Evolutionary conservation across 805 yeast genomes (phyloP), one percentile per base, ranked within the genome.

Genomic region (Nakazawaea anatomiae): DNA sequence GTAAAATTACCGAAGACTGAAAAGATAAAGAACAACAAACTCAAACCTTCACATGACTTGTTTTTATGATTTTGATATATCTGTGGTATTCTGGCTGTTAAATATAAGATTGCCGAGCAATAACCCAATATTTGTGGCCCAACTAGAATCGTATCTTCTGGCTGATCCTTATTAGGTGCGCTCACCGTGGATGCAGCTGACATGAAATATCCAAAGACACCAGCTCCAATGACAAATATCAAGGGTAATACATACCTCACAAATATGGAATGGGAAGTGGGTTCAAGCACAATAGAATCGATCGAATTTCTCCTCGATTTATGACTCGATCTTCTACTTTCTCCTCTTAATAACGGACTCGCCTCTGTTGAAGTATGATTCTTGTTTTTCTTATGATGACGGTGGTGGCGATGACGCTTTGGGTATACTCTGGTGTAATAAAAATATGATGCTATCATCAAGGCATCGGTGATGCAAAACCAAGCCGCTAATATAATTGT

Each of bases 11-110:
- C 95, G 58, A 85, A 69, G 8, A 86, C 77, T 32, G 91, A 84
- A 55, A 86, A 81, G 56, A 87, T 66, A 69, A 87, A 86, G 67
- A 87, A 87, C 48, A 89, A 77, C 55, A 92, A 78, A 51, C 96
- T 85, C 58, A 94, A 83, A 1, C 98, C 98, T 51, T 80, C 77
- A 50, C 90, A 90, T 4, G 96, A 86, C 60, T 83, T 81, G 56
- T 96, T 79, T 44, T 72, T 72, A 64, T 83, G 79, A 68, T 92
- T 92, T 62, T 87, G 95, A 52, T 78, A 69, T 49, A 92, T 86
- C 67, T 92, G 99, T 0, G 99, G 99, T 36, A 66, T 47, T 56
- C 89, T 70, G 3, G 94, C 94, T 7, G 87, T 80, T 56, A 87
- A 72, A 63, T 87, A 87, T 52, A 87, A 67, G 2, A 71, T 54